Conservation (phyloP, 768 basidiomycete genomes). For the Rhizopogon roseolus region DNA sequence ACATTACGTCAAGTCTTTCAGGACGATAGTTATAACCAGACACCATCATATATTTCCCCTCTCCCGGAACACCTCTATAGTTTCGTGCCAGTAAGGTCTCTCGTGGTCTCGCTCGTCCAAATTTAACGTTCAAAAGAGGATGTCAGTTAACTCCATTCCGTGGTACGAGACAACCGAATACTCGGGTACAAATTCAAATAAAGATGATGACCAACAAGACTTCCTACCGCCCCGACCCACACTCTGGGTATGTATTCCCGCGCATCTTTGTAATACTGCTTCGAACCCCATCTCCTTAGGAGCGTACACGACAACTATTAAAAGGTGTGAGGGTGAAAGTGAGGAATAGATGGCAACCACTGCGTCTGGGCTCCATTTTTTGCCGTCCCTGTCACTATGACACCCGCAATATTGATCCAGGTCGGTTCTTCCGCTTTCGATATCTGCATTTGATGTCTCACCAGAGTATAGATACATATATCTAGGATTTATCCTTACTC, state of each 20-base stretch:
- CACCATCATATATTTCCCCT: neutral
- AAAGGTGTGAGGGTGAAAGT: slow-evolving; percentile 7
- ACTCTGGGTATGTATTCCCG: slow-evolving; percentile 12
- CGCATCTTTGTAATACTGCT: neutral
- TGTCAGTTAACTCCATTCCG: slow-evolving; percentile 18
- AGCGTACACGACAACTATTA: slow-evolving; percentile 13
- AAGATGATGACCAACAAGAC: slow-evolving; percentile 2
- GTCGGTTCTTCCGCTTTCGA: slow-evolving; percentile 3
- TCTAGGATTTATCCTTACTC: neutral
- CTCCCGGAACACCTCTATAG: slow-evolving; percentile 18
- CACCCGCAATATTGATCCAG: slow-evolving; percentile 15
- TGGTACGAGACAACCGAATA: slow-evolving; percentile 5
- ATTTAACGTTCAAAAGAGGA: slow-evolving; percentile 12
- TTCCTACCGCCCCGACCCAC: slow-evolving; percentile 5
- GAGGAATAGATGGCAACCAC: slow-evolving; percentile 14
- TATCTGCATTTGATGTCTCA: neutral
- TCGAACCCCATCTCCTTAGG: slow-evolving; percentile 7
- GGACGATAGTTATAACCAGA: slow-evolving; percentile 4
- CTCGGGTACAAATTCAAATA: neutral
- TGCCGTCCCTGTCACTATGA: slow-evolving; percentile 17
- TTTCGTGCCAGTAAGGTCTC: slow-evolving; percentile 20
- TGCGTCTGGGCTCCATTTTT: slow-evolving; percentile 3
- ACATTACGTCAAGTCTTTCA: neutral
- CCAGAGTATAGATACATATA: neutral
- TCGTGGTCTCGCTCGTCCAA: neutral